A percentile compares a stretch with the other conserved stretches of the same genome.
These are phyloP conservation scores for Cantharellus anzutake DNA, from an alignment of 768 basidiomycete genomes.

Conservation along the genomic window DNA sequence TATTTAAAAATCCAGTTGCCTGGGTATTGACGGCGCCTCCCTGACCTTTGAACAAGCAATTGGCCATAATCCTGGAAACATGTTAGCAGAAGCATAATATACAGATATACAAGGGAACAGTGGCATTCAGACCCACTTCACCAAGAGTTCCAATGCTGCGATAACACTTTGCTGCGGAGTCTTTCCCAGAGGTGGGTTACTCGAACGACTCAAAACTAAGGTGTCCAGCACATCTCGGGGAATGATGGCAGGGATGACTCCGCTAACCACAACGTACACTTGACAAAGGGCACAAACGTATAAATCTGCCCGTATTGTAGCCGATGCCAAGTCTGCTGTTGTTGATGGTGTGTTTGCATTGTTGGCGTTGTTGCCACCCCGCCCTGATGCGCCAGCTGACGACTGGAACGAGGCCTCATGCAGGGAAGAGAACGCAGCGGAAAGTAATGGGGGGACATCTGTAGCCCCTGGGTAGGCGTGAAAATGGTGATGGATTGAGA, in stretches of 20 bases:
- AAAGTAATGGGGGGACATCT: constrained; percentile 48
- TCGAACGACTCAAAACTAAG: constrained; percentile 34
- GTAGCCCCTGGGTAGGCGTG: constrained; percentile 55
- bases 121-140: constrained; percentile 20
- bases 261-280: constrained; percentile 43
- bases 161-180: constrained; percentile 35
- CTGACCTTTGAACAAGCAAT: constrained; percentile 41
- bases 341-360: constrained; percentile 17
- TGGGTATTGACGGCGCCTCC: not conserved
- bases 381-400: constrained; percentile 12
- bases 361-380: constrained; percentile 28
- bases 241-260: constrained; percentile 56
- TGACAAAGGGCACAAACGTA: constrained; percentile 78
- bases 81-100: constrained; percentile 2
- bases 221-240: constrained; percentile 42
- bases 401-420: not conserved
- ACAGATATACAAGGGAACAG: not conserved
- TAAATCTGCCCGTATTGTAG: constrained; percentile 37
- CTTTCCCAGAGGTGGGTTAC: constrained; percentile 36
- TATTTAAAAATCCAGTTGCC: constrained; percentile 1
- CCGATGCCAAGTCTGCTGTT: constrained; percentile 5
- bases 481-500: constrained; percentile 49
- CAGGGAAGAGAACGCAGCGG: constrained; percentile 16
- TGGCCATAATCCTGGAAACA: constrained; percentile 43
- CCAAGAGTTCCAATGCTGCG: constrained; percentile 42